Conservation (phyloP, 805 yeast species). For the Candida pini region DNA sequence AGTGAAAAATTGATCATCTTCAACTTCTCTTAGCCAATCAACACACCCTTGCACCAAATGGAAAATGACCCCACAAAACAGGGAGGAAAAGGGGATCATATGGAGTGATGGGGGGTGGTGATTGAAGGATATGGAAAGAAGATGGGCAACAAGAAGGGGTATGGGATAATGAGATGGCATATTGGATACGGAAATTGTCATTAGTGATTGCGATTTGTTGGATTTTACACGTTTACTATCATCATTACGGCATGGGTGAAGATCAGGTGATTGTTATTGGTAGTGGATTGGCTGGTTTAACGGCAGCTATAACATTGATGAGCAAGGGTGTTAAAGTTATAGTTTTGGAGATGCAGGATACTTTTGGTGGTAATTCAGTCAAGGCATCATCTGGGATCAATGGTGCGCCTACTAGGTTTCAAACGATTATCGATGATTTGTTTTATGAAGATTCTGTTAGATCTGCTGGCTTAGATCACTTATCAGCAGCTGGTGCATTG, state of each 20-base stretch:
- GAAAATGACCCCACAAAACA: no score
- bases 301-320: slow-evolving; percentile 22
- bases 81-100: no score
- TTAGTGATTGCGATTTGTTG: no score
- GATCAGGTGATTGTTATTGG: slow-evolving; percentile 45
- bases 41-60: no score
- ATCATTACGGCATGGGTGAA: background rate
- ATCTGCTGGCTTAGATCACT: slow-evolving; percentile 48
- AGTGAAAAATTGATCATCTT: no score
- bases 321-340: slow-evolving; percentile 43
- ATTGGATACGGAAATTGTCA: no score
- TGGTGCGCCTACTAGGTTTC: slow-evolving; percentile 68
- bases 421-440: slow-evolving; percentile 49
- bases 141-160: no score
- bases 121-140: no score
- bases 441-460: slow-evolving; percentile 63
- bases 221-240: no score
- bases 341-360: slow-evolving; percentile 53
- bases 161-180: no score
- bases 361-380: slow-evolving; percentile 59
- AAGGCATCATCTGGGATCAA: slow-evolving; percentile 67
- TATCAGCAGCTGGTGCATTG: slow-evolving; percentile 25
- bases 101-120: no score
- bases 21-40: no score
- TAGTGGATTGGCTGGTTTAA: slow-evolving; percentile 52